phyloP scores from a whole-genome alignment of 176 grass and related monocot species.

The Coix lacrymajobi region DNA sequence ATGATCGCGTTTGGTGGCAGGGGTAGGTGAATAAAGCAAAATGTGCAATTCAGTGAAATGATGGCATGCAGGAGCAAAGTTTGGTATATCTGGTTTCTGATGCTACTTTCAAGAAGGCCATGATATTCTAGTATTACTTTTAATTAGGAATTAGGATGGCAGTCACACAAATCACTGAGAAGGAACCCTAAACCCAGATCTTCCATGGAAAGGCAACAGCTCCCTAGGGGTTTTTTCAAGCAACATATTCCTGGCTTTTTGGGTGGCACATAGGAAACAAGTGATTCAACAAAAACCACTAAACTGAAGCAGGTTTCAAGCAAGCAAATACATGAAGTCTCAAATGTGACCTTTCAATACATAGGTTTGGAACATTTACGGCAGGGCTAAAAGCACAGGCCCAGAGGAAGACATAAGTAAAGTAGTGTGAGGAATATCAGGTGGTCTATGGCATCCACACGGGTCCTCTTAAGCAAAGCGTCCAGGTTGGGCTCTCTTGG shows the following conservation, averaged over 20 bases:
- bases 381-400: slow-evolving; percentile 45
- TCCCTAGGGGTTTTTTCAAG: not conserved
- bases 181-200: not conserved
- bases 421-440: slow-evolving; percentile 39
- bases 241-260: slow-evolving; percentile 11
- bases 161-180: not conserved
- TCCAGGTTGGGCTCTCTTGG: slow-evolving; percentile 55
- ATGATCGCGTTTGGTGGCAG: not conserved
- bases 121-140: not conserved
- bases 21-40: not conserved
- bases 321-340: slow-evolving; percentile 35
- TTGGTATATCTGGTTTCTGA: not conserved
- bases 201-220: not conserved
- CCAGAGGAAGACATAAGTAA: slow-evolving; percentile 47
- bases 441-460: slow-evolving; percentile 39
- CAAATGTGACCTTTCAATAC: slow-evolving; percentile 43
- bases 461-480: slow-evolving; percentile 55
- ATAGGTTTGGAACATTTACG: slow-evolving; percentile 43
- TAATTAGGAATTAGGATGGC: slow-evolving; percentile 1
- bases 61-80: not conserved
- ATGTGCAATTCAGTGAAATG: not conserved
- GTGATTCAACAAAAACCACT: slow-evolving; percentile 38
- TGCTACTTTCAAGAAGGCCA: slow-evolving; percentile 12
- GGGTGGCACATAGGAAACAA: slow-evolving; percentile 31
- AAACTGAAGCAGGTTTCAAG: slow-evolving; percentile 29